phyloP scores from a whole-genome alignment of 306 rosid species.

The Casuarina glauca region DNA sequence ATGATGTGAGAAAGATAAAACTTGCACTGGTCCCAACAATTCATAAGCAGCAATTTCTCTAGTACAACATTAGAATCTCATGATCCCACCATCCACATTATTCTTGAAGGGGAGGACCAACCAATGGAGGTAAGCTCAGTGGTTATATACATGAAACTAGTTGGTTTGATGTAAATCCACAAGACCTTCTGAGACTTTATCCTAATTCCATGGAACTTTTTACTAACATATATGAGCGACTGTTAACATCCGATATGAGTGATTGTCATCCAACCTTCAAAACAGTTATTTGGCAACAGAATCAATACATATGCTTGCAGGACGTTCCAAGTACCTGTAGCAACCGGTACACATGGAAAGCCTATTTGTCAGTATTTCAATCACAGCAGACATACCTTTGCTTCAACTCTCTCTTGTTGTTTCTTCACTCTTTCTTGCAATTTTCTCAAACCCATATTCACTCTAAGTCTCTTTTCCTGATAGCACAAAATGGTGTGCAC shows the following conservation, averaged over 20 bases:
- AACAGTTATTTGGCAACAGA: neutral
- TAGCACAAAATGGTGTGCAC: neutral
- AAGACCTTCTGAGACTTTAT: neutral
- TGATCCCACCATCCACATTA: neutral
- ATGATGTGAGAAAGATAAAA: neutral
- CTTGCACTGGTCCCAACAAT: neutral
- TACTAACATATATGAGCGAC: neutral
- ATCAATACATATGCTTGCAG: neutral
- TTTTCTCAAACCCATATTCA: constrained; percentile 85
- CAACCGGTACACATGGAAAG: neutral
- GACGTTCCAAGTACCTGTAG: neutral
- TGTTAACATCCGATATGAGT: neutral
- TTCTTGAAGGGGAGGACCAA: neutral
- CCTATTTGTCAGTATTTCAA: neutral
- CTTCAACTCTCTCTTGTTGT: constrained; percentile 93
- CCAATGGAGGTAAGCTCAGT: neutral
- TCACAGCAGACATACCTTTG: constrained; percentile 56
- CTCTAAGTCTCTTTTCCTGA: constrained; percentile 91
- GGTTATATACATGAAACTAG: neutral
- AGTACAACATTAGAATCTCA: neutral
- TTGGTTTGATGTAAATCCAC: neutral
- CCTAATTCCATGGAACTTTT: neutral
- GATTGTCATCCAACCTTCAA: neutral
- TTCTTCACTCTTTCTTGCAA: constrained; percentile 96
- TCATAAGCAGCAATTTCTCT: neutral